Percentiles rank a stretch among this genome's conserved stretches.
phyloP scores from a whole-genome alignment of 192 early-diverging fungal genomes.

The Funneliformis geosporum region DNA sequence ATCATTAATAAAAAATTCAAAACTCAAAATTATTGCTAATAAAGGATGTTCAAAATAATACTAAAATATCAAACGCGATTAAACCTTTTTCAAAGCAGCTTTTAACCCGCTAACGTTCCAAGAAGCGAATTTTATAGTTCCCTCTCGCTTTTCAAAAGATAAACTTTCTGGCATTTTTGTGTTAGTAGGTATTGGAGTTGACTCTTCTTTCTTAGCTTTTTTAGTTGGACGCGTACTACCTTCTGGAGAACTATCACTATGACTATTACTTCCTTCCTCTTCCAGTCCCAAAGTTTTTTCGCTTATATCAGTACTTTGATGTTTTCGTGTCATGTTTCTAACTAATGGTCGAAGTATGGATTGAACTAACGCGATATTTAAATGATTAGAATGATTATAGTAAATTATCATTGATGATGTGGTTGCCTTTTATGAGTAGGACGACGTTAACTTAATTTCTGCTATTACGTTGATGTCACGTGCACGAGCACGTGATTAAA shows the following conservation, averaged over 20 bases:
- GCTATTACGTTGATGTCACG: too few species aligned
- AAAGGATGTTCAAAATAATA: constrained; percentile 11
- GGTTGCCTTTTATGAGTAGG: too few species aligned
- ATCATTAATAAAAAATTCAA: neutral
- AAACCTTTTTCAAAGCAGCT: constrained; percentile 74
- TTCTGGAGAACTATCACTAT: neutral
- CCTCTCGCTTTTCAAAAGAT: constrained; percentile 53
- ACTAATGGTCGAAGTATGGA: too few species aligned
- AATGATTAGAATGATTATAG: too few species aligned
- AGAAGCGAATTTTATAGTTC: constrained; percentile 64
- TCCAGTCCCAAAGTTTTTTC: neutral
- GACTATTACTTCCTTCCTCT: neutral
- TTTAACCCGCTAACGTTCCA: constrained; percentile 80
- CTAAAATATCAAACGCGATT: neutral
- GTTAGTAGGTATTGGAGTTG: constrained; percentile 51
- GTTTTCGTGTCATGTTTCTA: too few species aligned
- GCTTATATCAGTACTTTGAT: neutral
- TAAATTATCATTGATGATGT: too few species aligned
- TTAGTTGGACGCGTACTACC: neutral
- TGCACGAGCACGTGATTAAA: too few species aligned
- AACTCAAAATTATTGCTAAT: too few species aligned
- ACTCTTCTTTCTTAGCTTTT: neutral
- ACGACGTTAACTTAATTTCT: too few species aligned
- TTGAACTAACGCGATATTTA: too few species aligned
- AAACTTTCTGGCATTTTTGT: neutral